Evolutionary conservation across 2,329 filamentous ascomycete genomes (phyloP), one percentile per base, ranked within the genome.

Genomic region (Chrysoporthe puriensis): DNA sequence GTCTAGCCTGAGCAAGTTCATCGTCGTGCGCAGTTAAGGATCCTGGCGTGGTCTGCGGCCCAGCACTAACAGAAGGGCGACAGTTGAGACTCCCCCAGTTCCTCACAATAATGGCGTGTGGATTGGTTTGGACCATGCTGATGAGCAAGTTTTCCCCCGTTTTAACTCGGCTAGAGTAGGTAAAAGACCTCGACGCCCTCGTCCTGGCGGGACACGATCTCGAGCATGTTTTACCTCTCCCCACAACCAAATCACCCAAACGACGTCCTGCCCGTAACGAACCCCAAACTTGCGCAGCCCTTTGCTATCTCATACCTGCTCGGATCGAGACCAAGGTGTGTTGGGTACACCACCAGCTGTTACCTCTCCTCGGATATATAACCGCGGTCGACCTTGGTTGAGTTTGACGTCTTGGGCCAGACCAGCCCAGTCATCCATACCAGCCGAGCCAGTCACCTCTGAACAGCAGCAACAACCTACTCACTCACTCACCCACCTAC

Each of bases 1-100:
- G 61, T 48, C 60, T 69, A 69, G 67, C 64, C 42, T 69, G 67
- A 69, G 67, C 67, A 69, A 69, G 67, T 69, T 69, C 32, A 61
- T 43, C 16, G 32, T 3, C 32, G 26, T 21, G 5, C 18, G 3
- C 13, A 11, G 62, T 57, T 57, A 57, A 21, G 18, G 13, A 40
- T 1, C 7, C 8, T 1, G 61, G 61, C 13, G 36, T 13, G 11
- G 13, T 40, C 14, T 40, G 9, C 9, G 36, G 48, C 2, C 8
- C 11, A 16, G 18, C 50, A 57, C 62, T 65, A 68, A 62, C 62
- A 58, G 40, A 52, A 52, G 3, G 3, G n/a, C 34, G 52, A 62
- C n/a, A 18, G 60, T 50, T 9, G 60, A 58, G 50, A 58, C 40
- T 57, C n/a, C n/a, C 36, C 50, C 4, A 1, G 18, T 42, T 32